A percentile compares a stretch with the other conserved stretches of the same genome.
These are phyloP conservation scores for Ceratobasidium sp. DNA, from an alignment of 1,284 basidiomycete genomes.

Conservation along the genomic window DNA sequence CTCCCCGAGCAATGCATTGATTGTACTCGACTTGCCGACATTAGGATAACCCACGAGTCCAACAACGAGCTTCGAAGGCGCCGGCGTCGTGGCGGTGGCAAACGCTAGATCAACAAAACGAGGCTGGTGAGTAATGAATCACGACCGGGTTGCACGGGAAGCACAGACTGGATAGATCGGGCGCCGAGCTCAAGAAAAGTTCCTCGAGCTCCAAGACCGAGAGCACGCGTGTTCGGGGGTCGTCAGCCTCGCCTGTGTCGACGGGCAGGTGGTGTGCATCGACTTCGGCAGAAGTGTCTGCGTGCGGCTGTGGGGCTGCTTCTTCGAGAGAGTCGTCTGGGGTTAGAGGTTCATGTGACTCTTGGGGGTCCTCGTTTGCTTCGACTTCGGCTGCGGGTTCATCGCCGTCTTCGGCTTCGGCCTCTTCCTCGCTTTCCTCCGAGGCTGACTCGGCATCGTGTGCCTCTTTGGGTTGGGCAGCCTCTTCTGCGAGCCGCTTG, in stretches of 20 bases:
- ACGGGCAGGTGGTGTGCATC: constrained; percentile 50
- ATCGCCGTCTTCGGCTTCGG: constrained; percentile 47
- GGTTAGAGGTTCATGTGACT: constrained; percentile 48
- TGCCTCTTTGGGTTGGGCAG: constrained; percentile 48
- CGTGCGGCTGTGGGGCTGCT: constrained; percentile 41
- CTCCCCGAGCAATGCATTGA: constrained; percentile 66
- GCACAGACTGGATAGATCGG: constrained; percentile 73
- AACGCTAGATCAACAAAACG: too few relatives aligned
- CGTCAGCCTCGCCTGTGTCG: constrained; percentile 63
- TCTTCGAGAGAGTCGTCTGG: constrained; percentile 17
- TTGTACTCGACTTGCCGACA: constrained; percentile 68
- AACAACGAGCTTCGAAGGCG: constrained; percentile 73
- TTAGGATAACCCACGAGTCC: constrained; percentile 71
- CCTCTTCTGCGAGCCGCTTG: constrained; percentile 63
- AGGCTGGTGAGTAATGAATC: constrained; percentile 3
- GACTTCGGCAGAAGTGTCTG: constrained; percentile 59
- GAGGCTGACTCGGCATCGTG: constrained; percentile 40
- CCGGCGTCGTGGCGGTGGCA: constrained; percentile 64
- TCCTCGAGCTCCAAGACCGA: constrained; percentile 91
- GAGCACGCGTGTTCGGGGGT: constrained; percentile 81
- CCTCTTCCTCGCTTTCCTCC: constrained; percentile 46
- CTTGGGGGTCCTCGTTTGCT: constrained; percentile 49
- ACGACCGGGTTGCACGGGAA: constrained; percentile 2
- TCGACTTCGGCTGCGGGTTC: constrained; percentile 48
- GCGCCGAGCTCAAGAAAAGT: constrained; percentile 81